These are phyloP conservation scores for Sordariomycetes sp. DNA, from an alignment of 2,329 filamentous ascomycete genomes.

Conservation along the genomic window DNA sequence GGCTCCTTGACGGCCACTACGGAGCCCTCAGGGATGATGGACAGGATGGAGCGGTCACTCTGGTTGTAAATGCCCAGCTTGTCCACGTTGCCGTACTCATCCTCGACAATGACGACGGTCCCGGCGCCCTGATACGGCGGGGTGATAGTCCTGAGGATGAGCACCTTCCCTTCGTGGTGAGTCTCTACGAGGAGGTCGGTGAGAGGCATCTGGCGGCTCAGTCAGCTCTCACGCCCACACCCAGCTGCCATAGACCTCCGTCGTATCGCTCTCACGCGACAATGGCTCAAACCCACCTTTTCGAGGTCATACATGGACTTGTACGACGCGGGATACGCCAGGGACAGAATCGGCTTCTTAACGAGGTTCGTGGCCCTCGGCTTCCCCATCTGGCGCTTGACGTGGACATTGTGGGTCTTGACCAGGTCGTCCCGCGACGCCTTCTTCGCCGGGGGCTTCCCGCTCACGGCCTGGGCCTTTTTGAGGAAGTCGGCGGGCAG, in stretches of 20 bases:
- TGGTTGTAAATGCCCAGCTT: slow-evolving; percentile 24
- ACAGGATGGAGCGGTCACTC: slow-evolving; percentile 15
- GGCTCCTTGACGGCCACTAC: slow-evolving; percentile 21
- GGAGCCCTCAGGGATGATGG: slow-evolving; percentile 16
- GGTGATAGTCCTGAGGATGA: slow-evolving; percentile 17
- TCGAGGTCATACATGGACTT: slow-evolving; percentile 6
- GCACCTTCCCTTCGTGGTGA: slow-evolving; percentile 18
- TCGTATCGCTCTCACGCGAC: neutral
- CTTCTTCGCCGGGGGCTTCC: slow-evolving; percentile 9
- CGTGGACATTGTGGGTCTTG: slow-evolving; percentile 9
- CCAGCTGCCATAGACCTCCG: neutral
- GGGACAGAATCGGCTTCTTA: slow-evolving; percentile 11
- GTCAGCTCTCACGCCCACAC: neutral
- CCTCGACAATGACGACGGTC: slow-evolving; percentile 19
- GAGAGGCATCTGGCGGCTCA: slow-evolving; percentile 13
- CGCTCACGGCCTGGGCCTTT: slow-evolving; percentile 9
- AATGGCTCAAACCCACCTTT: slow-evolving; percentile 5
- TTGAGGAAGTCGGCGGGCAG: slow-evolving; percentile 10
- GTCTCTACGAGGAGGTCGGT: slow-evolving; percentile 16
- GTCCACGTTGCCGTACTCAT: slow-evolving; percentile 19
- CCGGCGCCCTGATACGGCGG: slow-evolving; percentile 18
- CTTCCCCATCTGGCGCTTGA: slow-evolving; percentile 3
- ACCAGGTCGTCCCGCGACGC: slow-evolving; percentile 7
- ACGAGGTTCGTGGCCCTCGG: slow-evolving; percentile 10
- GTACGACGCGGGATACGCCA: slow-evolving; percentile 10